Conservation (phyloP, 2,329 filamentous ascomycete species). For the Ilyonectria mors-panacis region DNA sequence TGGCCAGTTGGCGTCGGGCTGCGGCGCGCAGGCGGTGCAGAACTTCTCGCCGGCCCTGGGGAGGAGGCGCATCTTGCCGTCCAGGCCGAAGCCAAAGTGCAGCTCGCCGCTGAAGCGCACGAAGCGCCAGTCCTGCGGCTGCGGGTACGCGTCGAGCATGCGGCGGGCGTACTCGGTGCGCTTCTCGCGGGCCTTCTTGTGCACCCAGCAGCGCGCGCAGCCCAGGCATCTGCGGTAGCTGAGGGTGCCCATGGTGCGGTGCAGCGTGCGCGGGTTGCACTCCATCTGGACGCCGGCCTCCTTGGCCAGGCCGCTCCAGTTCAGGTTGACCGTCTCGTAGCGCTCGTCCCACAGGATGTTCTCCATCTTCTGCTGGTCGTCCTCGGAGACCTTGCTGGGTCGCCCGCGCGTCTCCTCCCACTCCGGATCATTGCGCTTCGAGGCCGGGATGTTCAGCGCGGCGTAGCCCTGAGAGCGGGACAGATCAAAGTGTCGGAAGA, state of each 20-base stretch:
- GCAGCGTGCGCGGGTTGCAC: conserved; percentile 55
- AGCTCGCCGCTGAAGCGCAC: conserved; percentile 56
- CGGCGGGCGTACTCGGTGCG: conserved; percentile 52
- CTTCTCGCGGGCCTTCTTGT: conserved; percentile 52
- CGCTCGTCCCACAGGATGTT: conserved; percentile 55
- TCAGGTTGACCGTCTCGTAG: conserved; percentile 51
- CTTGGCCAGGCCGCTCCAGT: conserved; percentile 53
- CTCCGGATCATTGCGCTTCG: conserved; percentile 55
- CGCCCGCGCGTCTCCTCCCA: conserved; percentile 58
- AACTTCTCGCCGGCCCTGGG: conserved; percentile 53
- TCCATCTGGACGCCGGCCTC: conserved; percentile 52
- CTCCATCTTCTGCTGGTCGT: conserved; percentile 56
- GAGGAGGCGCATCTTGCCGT: conserved; percentile 54
- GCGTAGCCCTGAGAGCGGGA: conserved; percentile 57
- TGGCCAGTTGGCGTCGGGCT: conserved; percentile 49
- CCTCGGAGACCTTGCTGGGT: conserved; percentile 53
- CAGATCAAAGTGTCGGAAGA: conserved; percentile 57
- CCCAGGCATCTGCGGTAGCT: conserved; percentile 54
- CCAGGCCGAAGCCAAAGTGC: conserved; percentile 57
- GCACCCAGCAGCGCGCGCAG: conserved; percentile 50
- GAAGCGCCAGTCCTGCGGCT: conserved; percentile 51
- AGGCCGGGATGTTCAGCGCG: conserved; percentile 52
- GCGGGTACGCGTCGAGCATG: conserved; percentile 52
- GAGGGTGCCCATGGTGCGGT: conserved; percentile 56
- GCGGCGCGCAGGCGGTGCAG: conserved; percentile 47